A percentile compares a stretch with the other conserved stretches of the same genome.
Evolutionary conservation across 2,329 filamentous ascomycete species (phyloP).

Genomic region (Fusarium piperis): DNA sequence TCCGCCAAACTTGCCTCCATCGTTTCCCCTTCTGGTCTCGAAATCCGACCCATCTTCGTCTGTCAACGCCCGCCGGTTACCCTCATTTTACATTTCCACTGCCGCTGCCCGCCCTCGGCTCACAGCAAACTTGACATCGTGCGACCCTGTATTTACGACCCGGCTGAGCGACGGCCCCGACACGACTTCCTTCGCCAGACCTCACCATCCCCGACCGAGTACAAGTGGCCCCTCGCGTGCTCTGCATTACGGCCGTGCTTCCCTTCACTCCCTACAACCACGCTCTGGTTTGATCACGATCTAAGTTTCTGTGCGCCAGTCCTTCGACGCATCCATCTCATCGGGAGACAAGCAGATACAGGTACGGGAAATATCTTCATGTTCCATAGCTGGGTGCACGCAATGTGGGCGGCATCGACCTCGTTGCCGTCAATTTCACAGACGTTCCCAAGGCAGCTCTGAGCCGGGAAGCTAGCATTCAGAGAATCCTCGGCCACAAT

Average conservation of each 20-base stretch:
- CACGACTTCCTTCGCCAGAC: not conserved
- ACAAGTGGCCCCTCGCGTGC: constrained; percentile 18
- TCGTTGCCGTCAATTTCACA: not conserved
- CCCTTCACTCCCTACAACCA: not conserved
- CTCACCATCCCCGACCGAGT: constrained; percentile 10
- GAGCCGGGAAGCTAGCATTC: not conserved
- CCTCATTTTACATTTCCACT: constrained; percentile 34
- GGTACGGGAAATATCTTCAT: constrained; percentile 26
- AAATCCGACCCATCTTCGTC: constrained; percentile 25
- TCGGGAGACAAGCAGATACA: constrained; percentile 12
- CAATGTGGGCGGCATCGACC: not conserved
- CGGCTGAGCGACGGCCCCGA: constrained; percentile 15
- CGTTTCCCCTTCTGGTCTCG: constrained; percentile 31
- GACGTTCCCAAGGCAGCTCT: not conserved
- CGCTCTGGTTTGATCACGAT: constrained; percentile 6
- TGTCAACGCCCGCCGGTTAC: constrained; percentile 14
- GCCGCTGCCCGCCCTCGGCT: constrained; percentile 33
- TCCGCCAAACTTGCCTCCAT: constrained; percentile 29
- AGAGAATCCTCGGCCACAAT: not conserved
- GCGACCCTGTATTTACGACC: constrained; percentile 21
- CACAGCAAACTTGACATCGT: constrained; percentile 40
- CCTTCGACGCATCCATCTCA: not conserved
- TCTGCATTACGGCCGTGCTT: constrained; percentile 12
- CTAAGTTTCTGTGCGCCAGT: constrained; percentile 6
- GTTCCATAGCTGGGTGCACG: not conserved